These are phyloP conservation scores for Ustilago bromivora DNA, from an alignment of 1,284 basidiomycete genomes.

Conservation along the genomic window DNA sequence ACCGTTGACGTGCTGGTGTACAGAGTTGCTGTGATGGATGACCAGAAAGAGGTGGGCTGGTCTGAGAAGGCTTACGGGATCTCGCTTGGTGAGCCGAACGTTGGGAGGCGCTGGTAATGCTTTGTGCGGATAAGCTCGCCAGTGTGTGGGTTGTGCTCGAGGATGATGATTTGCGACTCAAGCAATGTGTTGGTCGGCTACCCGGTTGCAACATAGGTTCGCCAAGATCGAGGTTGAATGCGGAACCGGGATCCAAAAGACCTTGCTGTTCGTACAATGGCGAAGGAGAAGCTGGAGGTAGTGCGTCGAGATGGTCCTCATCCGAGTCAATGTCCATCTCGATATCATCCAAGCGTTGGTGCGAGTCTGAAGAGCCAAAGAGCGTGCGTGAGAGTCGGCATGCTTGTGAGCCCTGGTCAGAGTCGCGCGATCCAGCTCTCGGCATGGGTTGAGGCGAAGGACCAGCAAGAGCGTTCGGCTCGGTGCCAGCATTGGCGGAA, in stretches of 20 bases:
- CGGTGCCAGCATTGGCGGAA: conserved; percentile 33
- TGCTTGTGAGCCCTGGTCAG: conserved; percentile 4
- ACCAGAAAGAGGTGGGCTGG: conserved; percentile 8
- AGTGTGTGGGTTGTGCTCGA: conserved; percentile 32
- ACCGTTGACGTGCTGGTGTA: conserved; percentile 38
- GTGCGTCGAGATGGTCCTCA: conserved; percentile 31
- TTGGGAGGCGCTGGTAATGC: conserved; percentile 12
- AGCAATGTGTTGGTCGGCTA: conserved; percentile 29
- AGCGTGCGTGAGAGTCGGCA: conserved; percentile 30
- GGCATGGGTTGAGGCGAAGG: conserved; percentile 47
- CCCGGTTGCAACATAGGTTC: conserved; percentile 49
- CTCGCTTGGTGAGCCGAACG: conserved; percentile 15
- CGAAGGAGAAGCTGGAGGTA: conserved; percentile 52
- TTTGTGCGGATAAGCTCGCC: conserved; percentile 20
- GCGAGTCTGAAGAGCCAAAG: conserved; percentile 34
- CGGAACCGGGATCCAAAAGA: conserved; percentile 18
- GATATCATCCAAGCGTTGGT: conserved; percentile 25
- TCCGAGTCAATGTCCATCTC: conserved; percentile 56
- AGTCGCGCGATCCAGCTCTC: conserved; percentile 27
- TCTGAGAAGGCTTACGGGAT: conserved; percentile 30
- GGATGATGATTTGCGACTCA: conserved; percentile 36
- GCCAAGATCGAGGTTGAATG: conserved; percentile 27
- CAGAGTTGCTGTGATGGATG: conserved; percentile 18
- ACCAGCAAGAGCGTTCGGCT: conserved; percentile 31
- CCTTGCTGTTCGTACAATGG: conserved; percentile 45